Evolutionary conservation across 176 grass and related monocot species (phyloP), one percentile per base, ranked within the genome.

Genomic region (Carex parvula): DNA sequence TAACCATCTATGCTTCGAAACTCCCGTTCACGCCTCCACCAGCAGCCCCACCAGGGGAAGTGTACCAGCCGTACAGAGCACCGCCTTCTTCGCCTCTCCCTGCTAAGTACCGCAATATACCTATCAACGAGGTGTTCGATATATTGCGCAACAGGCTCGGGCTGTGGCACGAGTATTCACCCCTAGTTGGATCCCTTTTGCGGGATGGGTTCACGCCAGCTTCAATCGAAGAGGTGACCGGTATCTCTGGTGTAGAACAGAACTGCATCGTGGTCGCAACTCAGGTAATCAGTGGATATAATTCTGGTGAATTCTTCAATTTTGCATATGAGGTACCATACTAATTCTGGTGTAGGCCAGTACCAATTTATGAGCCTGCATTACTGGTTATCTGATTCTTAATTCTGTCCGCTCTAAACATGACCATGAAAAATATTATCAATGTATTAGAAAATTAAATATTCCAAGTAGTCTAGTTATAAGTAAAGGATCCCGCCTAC

Each of bases 11-110:
- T 14, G 63, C 85, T 64, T 52, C 80, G 32, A 79, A 83, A 70
- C 89, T 95, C 32, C 88, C 93, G 10, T 91, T 89, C 85, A 87
- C 87, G 0, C 88, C 88, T 0, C 89, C 93, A 0, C 87, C 85
- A 26, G 24, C 56, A 13, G 83, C 88, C 0, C 84, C 91, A 3
- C 83, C 87, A 0, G 91, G 88, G 16, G 70, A 92, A 81, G 70
- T 95, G 54, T 99, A 92, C 87, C 91, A 92, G 80, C 93, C 96
- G 11, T 95, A 93, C 83, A 86, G 92, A 37, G 86, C 89, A n/a
- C 93, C 89, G 2, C 89, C 96, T 5, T 64, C 89, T 0, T 86
- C 83, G 2, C 96, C 91, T 7, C 80, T 95, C 3, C 96, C 93
- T 0, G 8, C 60, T 3, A 76, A 46, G 35, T 92, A 78, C 87